phyloP scores from a whole-genome alignment of 192 early-diverging fungal genomes.

The Funneliformis geosporum region DNA sequence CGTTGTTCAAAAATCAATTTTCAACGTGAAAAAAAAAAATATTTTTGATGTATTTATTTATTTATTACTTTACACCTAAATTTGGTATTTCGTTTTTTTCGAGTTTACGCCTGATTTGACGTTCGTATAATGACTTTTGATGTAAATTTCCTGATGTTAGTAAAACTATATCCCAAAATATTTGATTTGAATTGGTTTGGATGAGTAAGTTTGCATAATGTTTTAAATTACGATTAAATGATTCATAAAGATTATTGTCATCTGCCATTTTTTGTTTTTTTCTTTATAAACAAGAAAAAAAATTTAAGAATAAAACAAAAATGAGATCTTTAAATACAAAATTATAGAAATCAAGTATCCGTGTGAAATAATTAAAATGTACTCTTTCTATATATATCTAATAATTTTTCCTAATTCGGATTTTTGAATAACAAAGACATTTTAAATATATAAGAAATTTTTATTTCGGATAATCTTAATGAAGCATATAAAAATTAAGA shows the following conservation, averaged over 20 bases:
- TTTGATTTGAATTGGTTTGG: not conserved
- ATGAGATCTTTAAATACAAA: no score
- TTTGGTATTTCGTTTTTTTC: not conserved
- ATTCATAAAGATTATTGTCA: not conserved
- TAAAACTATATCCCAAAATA: conserved; percentile 47
- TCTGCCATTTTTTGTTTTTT: no score
- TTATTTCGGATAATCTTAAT: no score
- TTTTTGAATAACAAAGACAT: no score
- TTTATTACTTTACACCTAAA: not conserved
- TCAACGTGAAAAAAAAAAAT: not conserved
- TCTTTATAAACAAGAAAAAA: no score
- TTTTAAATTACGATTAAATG: not conserved
- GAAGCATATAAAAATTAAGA: no score
- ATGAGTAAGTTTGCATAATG: not conserved
- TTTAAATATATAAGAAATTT: no score
- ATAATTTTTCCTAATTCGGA: no score
- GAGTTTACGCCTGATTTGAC: not conserved
- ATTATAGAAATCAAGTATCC: no score
- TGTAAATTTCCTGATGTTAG: conserved; percentile 42
- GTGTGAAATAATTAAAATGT: no score
- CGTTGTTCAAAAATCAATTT: not conserved
- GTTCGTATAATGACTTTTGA: conserved; percentile 36
- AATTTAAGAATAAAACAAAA: no score
- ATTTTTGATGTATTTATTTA: not conserved
- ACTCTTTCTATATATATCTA: no score